Evolutionary conservation across 106 monocot genomes (phyloP), one percentile per base, ranked within the genome.

Genomic region (Dendrobium officinale): DNA sequence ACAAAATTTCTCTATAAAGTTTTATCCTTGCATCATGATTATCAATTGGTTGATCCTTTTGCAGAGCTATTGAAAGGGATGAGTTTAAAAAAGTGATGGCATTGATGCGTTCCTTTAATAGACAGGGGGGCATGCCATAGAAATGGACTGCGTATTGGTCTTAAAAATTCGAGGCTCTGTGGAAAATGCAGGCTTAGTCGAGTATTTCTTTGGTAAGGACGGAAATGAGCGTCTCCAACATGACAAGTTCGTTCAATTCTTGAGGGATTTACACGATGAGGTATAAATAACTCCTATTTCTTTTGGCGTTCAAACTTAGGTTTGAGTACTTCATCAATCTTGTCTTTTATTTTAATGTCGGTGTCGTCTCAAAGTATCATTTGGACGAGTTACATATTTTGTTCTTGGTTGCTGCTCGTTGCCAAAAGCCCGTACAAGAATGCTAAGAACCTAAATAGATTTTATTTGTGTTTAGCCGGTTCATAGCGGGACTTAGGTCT

Each of bases 81-180:
- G 99, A 99, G 70, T 99, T 99, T 77, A 99, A 93, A 81, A 95
- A 93, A 78, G 93, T 99, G 77, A 99, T 99, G 99, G 75, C 87
- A 33, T 83, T 91, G 77, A 95, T 99, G 99, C 83, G 91, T 2
- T 87, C 89, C 75, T 82, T 83, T 77, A 95, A 93, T 86, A 93
- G 99, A 83, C 99, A 93, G 84, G 99, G 99, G 95, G 22, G 85
- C 90, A 64, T 81, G 66, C 54, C 91, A 99, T 70, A 87, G 81
- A 18, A 85, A 93, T 79, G 95, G 99, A 44, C 55, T 86, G 37
- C 91, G 93, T 51, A 55, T 66, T 42, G 90, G 93, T 75, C 82
- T 91, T 2, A 96, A 85, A 85, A 87, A 77, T 82, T 84, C 77
- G 75, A 4, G 77, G 66, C 13, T 87, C 91, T 75, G 84, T 91